Evolutionary conservation across 2,329 filamentous ascomycete species (phyloP), one percentile per base, ranked within the genome.

Genomic region (Phoma sp.): DNA sequence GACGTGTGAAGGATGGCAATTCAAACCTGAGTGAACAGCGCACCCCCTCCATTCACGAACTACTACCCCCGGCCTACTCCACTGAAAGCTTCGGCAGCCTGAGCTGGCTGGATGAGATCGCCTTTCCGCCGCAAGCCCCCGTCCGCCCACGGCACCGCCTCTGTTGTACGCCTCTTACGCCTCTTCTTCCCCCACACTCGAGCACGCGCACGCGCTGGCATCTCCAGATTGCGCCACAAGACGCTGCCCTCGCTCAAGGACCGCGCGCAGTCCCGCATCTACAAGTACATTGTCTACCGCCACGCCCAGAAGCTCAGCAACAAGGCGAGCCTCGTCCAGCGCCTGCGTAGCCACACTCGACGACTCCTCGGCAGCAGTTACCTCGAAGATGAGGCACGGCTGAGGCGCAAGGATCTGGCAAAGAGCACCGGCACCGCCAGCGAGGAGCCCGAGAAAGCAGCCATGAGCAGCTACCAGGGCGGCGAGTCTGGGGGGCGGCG

Each of bases 211-310:
- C 86, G 85, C 71, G 84, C 87, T 56, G 85, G 83, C 58, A 80
- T 95, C 49, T 82, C 88, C 65, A 80, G 82, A 62, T 86, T 96
- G 73, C 90, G 86, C 60, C 85, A 91, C 82, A 86, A 92, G 65
- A 90, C 85, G 5, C 76, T 96, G 22, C 90, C 91, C 12, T 79
- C 82, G 45, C 83, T 91, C 66, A 90, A 88, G 68, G 85, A 88
- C 71, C 81, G 83, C 48, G 78, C 91, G 8, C 92, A 96, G 76
- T 88, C 88, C 33, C 85, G 87, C 51, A 86, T 96, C 61, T 96
- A 95, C 72, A 83, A 83, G 40, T 90, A 88, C 60, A 81, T 96
- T 52, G 78, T 93, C 59, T 81, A 82, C 63, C 84, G 85, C 45
- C 88, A 91, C 58, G 63, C 69, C 6, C 62, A 61, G 33, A 74